Conservation (phyloP, 495 filamentous ascomycete genomes). For the Tuber umbilicatum region DNA sequence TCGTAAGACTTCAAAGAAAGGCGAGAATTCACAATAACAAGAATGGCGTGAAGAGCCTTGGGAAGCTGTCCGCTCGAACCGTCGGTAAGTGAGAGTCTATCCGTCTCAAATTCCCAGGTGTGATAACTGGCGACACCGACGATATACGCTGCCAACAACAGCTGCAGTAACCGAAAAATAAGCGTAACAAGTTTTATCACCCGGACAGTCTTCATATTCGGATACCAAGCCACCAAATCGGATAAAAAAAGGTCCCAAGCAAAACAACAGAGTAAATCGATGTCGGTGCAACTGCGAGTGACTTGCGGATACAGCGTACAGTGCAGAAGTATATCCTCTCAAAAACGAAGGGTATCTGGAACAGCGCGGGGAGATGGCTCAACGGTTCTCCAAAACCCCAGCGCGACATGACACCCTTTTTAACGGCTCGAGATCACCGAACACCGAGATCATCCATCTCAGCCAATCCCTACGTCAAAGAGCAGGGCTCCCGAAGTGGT, state of each 20-base stretch:
- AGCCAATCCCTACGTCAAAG: not conserved
- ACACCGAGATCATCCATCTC: not conserved
- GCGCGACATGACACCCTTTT: not conserved
- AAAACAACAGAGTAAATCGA: not conserved
- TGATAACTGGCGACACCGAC: slow-evolving; percentile 28
- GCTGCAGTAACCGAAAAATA: slow-evolving; percentile 20
- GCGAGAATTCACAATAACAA: slow-evolving; percentile 17
- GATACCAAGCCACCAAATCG: not conserved
- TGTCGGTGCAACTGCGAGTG: not conserved
- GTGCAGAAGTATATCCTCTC: not conserved
- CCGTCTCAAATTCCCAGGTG: slow-evolving; percentile 18
- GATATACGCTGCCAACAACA: slow-evolving; percentile 17
- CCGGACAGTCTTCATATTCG: slow-evolving; percentile 10
- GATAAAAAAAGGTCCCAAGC: not conserved
- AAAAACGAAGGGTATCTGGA: not conserved
- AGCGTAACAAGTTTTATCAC: slow-evolving; percentile 13
- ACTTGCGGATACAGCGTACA: not conserved
- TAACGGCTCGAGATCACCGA: not conserved
- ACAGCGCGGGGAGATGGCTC: not conserved
- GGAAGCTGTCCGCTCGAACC: slow-evolving; percentile 9
- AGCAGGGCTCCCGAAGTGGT: not conserved
- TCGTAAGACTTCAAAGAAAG: not conserved
- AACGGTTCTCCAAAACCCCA: not conserved
- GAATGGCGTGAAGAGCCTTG: slow-evolving; percentile 15
- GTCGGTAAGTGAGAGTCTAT: slow-evolving; percentile 11